Percentiles rank a stretch among this genome's conserved stretches.
These are phyloP conservation scores for Termitomyces sp. DNA, from an alignment of 768 basidiomycete species.

Conservation along the genomic window DNA sequence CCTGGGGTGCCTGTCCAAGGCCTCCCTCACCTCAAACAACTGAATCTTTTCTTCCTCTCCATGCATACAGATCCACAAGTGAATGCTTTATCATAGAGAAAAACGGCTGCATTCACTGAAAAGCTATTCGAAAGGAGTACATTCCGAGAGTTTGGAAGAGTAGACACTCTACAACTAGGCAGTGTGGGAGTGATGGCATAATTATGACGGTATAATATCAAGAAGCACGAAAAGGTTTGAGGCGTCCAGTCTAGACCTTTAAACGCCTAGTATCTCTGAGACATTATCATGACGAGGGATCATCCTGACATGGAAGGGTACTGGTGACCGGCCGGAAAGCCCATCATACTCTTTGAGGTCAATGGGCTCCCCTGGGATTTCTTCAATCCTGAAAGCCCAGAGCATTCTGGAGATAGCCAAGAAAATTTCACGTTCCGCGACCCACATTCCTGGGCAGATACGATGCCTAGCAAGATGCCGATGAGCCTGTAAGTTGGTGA, in stretches of 20 bases:
- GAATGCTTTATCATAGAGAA: too few species aligned
- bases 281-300: constrained; percentile 28
- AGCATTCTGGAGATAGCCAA: constrained; percentile 43
- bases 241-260: background rate
- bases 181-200: background rate
- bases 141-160: too few species aligned
- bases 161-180: too few species aligned
- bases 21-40: too few species aligned
- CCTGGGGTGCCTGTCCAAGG: too few species aligned
- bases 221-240: background rate
- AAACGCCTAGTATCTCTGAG: constrained; percentile 18
- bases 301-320: constrained; percentile 36
- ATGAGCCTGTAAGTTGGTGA: background rate
- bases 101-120: too few species aligned
- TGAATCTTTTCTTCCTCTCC: too few species aligned
- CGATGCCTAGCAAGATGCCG: constrained; percentile 21
- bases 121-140: too few species aligned
- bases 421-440: constrained; percentile 44
- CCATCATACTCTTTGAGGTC: constrained; percentile 46
- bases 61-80: too few species aligned
- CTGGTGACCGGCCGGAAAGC: constrained; percentile 40
- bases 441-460: constrained; percentile 41
- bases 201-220: background rate
- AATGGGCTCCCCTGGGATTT: constrained; percentile 40
- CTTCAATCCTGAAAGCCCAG: constrained; percentile 44